Evolutionary conservation across 1,284 basidiomycete genomes (phyloP).

Genomic region (Entoloma clypeatum): DNA sequence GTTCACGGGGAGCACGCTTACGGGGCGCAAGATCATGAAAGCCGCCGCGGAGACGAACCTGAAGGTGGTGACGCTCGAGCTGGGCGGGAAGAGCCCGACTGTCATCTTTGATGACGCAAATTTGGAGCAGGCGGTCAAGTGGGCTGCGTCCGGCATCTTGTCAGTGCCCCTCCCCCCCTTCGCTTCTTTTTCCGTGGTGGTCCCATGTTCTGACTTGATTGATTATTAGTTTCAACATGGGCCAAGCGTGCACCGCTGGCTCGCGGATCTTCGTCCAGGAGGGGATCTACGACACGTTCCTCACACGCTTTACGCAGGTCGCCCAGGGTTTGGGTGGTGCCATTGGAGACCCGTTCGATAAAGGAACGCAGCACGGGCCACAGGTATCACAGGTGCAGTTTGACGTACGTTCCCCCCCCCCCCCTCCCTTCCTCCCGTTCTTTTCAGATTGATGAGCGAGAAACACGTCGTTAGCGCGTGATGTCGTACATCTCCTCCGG

Average conservation of each 20-base stretch:
- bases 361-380: constrained; percentile 44
- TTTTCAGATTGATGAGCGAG: not conserved
- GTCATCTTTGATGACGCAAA: constrained; percentile 73
- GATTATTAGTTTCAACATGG: constrained; percentile 13
- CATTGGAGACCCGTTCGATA: constrained; percentile 76
- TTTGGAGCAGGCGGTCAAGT: constrained; percentile 76
- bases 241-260: constrained; percentile 80
- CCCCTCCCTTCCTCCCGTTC: not conserved
- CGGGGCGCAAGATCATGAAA: constrained; percentile 84
- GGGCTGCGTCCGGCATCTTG: constrained; percentile 82
- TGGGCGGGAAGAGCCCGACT: constrained; percentile 90
- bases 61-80: constrained; percentile 88
- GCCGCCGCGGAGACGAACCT: constrained; percentile 81
- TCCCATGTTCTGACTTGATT: constrained; percentile 5
- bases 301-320: constrained; percentile 58
- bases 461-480: constrained; percentile 18
- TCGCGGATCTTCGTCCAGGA: constrained; percentile 85
- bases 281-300: constrained; percentile 78
- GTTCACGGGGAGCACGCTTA: constrained; percentile 75
- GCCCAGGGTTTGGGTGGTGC: constrained; percentile 51
- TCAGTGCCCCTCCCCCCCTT: constrained; percentile 31
- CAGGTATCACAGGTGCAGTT: constrained; percentile 41
- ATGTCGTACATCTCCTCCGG: constrained; percentile 86
- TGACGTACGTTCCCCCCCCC: constrained; percentile 26
- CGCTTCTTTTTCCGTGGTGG: not conserved